Evolutionary conservation across 768 basidiomycete genomes (phyloP).

Genomic region (Tulasnella sp.): DNA sequence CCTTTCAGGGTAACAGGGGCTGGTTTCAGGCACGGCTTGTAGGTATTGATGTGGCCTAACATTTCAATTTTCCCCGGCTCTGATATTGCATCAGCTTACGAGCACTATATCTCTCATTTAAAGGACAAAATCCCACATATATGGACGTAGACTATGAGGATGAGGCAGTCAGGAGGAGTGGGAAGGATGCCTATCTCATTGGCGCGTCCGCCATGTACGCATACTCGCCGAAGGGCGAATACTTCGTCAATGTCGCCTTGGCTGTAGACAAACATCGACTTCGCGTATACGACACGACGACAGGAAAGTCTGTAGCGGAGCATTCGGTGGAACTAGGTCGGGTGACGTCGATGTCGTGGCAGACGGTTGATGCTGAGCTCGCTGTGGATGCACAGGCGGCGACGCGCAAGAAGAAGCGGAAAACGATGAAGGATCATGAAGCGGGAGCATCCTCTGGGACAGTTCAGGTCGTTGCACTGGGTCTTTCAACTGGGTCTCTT

Average conservation of each 20-base stretch:
- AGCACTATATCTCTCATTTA: neutral
- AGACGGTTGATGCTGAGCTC: conserved; percentile 27
- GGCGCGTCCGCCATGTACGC: conserved; percentile 21
- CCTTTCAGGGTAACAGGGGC: too few relatives aligned
- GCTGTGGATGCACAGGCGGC: conserved; percentile 22
- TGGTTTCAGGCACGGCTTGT: neutral
- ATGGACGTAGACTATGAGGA: neutral
- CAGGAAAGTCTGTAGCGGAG: conserved; percentile 47
- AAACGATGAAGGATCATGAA: conserved; percentile 21
- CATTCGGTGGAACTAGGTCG: conserved; percentile 44
- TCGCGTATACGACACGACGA: conserved; percentile 48
- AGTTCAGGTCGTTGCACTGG: conserved; percentile 41
- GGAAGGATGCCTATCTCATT: neutral
- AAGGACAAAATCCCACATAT: neutral
- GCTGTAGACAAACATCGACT: conserved; percentile 62
- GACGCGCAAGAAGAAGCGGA: conserved; percentile 37
- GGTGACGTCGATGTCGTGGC: conserved; percentile 47
- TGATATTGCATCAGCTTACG: neutral
- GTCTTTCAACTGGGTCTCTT: conserved; percentile 49
- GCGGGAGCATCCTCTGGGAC: conserved; percentile 16
- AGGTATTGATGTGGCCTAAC: neutral
- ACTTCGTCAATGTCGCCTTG: conserved; percentile 52
- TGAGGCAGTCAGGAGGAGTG: neutral
- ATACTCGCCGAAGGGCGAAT: conserved; percentile 46
- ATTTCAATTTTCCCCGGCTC: neutral